phyloP scores from a whole-genome alignment of 768 basidiomycete species.

The Panus rudis region DNA sequence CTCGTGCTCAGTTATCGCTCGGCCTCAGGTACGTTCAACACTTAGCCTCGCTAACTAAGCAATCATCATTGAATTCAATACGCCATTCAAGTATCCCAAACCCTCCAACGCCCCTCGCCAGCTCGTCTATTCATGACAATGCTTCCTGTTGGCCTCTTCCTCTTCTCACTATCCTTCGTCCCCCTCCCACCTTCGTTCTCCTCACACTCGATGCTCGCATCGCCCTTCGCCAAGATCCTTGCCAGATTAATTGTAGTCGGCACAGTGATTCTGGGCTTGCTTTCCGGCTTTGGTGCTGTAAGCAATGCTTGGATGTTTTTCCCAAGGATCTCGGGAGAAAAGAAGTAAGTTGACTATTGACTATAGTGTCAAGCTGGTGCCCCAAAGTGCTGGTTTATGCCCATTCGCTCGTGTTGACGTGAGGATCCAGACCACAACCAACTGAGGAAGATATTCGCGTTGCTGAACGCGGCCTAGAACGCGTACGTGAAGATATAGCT shows the following conservation, averaged over 20 bases:
- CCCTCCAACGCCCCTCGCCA: conserved; percentile 25
- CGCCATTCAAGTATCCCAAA: conserved; percentile 10
- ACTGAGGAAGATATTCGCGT: conserved; percentile 46
- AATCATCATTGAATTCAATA: background rate
- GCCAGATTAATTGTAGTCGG: conserved; percentile 70
- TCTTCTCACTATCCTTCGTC: conserved; percentile 57
- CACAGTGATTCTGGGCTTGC: conserved; percentile 67
- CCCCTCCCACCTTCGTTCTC: conserved; percentile 42
- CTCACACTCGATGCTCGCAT: conserved; percentile 24
- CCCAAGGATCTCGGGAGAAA: conserved; percentile 30
- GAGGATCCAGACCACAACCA: conserved; percentile 27
- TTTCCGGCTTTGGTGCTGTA: conserved; percentile 76
- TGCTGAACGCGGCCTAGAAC: conserved; percentile 51
- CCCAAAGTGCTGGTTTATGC: background rate
- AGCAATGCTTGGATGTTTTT: conserved; percentile 59
- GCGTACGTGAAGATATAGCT: conserved; percentile 52
- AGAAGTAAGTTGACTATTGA: conserved; percentile 12
- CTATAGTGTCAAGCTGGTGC: background rate
- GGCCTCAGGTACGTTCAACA: conserved; percentile 6
- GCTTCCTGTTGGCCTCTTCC: conserved; percentile 34
- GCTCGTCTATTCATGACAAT: conserved; percentile 35
- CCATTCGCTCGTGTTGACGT: too few relatives aligned
- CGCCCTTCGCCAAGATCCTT: conserved; percentile 35
- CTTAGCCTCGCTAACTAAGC: conserved; percentile 4
- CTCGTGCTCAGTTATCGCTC: conserved; percentile 40